Evolutionary conservation across 1,284 basidiomycete genomes (phyloP).

Genomic region (Puccinia triticina): DNA sequence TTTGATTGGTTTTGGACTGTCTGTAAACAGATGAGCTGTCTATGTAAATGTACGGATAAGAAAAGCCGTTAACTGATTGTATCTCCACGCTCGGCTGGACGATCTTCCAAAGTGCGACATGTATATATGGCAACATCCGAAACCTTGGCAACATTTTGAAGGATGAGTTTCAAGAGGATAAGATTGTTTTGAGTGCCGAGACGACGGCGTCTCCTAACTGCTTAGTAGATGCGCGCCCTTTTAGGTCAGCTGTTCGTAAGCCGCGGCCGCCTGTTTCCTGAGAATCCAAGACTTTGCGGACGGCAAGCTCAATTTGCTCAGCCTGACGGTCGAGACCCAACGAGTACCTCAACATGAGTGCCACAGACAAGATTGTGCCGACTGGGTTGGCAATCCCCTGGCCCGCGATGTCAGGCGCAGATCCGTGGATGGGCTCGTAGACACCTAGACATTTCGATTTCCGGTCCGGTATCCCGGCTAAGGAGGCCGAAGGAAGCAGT

Average conservation of each 20-base stretch:
- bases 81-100: no score
- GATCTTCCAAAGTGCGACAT: no score
- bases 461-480: conserved; percentile 83
- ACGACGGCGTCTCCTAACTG: conserved; percentile 85
- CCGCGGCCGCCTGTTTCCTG: conserved; percentile 74
- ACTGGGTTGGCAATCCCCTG: conserved; percentile 94
- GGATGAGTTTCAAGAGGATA: conserved; percentile 58
- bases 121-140: no score
- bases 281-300: conserved; percentile 82
- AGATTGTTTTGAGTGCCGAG: conserved; percentile 71
- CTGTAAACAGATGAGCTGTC: neutral
- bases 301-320: conserved; percentile 80
- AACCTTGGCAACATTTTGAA: no score
- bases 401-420: conserved; percentile 94
- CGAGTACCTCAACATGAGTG: conserved; percentile 92
- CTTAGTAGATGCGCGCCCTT: conserved; percentile 73
- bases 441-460: conserved; percentile 74
- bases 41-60: neutral
- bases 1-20: neutral
- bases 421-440: conserved; percentile 88
- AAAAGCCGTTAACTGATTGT: no score
- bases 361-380: conserved; percentile 95
- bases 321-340: conserved; percentile 83
- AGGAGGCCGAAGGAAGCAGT: conserved; percentile 92
- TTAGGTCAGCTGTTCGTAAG: conserved; percentile 82